These are phyloP conservation scores for Pyracantha coccinea DNA, from an alignment of 331 rosid species.

Conservation along the genomic window DNA sequence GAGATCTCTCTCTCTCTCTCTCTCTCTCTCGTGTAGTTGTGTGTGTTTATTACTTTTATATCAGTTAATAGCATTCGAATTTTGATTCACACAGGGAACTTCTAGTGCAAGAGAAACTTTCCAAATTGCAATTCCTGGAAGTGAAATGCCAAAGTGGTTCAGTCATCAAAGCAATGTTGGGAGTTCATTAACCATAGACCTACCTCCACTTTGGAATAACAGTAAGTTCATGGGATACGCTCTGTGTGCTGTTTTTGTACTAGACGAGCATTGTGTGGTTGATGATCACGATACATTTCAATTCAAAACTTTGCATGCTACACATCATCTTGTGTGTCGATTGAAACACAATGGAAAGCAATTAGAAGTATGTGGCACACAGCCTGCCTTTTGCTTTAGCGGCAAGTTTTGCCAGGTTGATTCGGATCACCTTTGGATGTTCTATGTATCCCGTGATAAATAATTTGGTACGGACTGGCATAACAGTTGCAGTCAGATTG, in stretches of 20 bases:
- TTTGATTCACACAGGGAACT: neutral
- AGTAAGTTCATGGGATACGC: neutral
- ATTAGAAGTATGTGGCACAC: neutral
- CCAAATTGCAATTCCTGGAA: neutral
- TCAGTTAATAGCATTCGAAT: neutral
- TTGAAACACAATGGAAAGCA: neutral
- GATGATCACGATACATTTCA: neutral
- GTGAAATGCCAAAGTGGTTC: neutral
- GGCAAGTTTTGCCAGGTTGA: neutral
- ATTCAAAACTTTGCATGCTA: neutral
- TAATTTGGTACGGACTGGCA: neutral
- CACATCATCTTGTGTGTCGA: neutral
- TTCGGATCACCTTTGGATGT: neutral
- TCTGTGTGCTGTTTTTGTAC: neutral
- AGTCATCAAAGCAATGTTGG: neutral
- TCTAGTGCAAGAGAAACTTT: neutral
- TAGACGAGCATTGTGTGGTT: neutral
- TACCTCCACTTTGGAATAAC: neutral
- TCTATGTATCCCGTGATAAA: neutral
- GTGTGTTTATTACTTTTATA: neutral
- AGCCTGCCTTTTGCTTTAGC: neutral
- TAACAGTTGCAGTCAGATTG: neutral
- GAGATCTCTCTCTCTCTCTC: too few species aligned
- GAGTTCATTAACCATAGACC: neutral
- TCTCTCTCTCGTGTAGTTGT: too few species aligned